A percentile compares a stretch with the other conserved stretches of the same genome.
Conservation (phyloP, 106 monocot species). For the Vanilla planifolia region DNA sequence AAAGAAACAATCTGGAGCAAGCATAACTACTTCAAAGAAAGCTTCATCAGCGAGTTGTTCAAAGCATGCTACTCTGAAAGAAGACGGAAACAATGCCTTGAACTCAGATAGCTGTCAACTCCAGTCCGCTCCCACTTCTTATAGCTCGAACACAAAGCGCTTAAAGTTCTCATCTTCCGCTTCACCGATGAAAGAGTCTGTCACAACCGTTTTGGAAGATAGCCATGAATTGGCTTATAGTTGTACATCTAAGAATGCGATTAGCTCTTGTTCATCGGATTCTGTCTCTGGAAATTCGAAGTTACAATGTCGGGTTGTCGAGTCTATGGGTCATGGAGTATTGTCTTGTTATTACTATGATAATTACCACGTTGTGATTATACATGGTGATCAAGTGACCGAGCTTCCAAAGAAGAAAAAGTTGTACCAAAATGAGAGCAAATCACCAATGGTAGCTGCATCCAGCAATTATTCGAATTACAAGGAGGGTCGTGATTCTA, state of each 20-base stretch:
- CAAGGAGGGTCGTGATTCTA: constrained; percentile 7
- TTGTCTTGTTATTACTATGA: constrained; percentile 23
- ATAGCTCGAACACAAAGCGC: not conserved
- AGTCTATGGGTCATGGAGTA: constrained; percentile 34
- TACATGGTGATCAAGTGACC: not conserved
- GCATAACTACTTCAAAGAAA: not conserved
- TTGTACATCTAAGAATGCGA: not conserved
- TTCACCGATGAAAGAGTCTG: not conserved
- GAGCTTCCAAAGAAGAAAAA: not conserved
- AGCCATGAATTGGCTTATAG: not conserved
- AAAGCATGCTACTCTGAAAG: not conserved
- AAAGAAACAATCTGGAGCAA: not conserved
- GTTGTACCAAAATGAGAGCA: not conserved
- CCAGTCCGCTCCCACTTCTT: not conserved
- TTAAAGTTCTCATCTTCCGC: not conserved
- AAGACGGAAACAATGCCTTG: too few species aligned
- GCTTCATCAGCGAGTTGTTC: not conserved
- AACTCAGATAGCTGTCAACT: too few species aligned
- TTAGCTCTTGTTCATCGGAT: not conserved
- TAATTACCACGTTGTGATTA: not conserved
- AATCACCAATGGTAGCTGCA: not conserved
- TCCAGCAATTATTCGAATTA: constrained; percentile 2
- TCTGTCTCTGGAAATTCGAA: not conserved
- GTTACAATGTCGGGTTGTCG: constrained; percentile 40
- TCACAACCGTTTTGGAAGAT: not conserved